Percentiles rank a stretch among this genome's conserved stretches.
These are phyloP conservation scores for Solanum rostratum DNA, from an alignment of 257 asterid genomes.

Conservation along the genomic window DNA sequence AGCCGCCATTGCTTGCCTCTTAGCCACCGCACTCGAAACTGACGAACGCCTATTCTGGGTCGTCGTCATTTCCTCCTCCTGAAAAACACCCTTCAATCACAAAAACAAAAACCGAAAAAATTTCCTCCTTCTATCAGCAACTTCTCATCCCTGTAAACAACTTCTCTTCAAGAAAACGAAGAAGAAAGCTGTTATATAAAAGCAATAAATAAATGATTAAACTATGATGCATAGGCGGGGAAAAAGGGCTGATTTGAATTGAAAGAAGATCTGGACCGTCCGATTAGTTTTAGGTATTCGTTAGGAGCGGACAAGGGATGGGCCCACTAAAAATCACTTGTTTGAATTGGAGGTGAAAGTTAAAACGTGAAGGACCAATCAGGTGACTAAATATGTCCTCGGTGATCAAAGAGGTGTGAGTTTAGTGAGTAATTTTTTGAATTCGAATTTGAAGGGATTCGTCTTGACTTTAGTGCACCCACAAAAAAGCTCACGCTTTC, in stretches of 20 bases:
- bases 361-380: conserved; percentile 7
- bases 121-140: neutral
- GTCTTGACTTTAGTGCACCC: conserved; percentile 6
- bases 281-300: conserved; percentile 33
- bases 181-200: neutral
- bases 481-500: neutral
- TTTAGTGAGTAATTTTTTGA: conserved; percentile 20
- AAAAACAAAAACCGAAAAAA: neutral
- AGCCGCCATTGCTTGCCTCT: conserved; percentile 42
- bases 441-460: conserved; percentile 35
- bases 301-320: conserved; percentile 51
- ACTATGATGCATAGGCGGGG: conserved; percentile 36
- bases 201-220: conserved; percentile 2
- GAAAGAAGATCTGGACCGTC: conserved; percentile 38
- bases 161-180: neutral
- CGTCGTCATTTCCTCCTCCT: conserved; percentile 7
- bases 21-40: conserved; percentile 58
- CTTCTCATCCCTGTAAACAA: neutral
- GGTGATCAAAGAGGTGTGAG: conserved; percentile 3
- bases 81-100: neutral
- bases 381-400: neutral
- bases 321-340: conserved; percentile 22
- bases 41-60: conserved; percentile 26
- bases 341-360: conserved; percentile 7
- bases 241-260: conserved; percentile 33